Conservation (phyloP, 73 alveolate species). For the Halteria grandinella region DNA sequence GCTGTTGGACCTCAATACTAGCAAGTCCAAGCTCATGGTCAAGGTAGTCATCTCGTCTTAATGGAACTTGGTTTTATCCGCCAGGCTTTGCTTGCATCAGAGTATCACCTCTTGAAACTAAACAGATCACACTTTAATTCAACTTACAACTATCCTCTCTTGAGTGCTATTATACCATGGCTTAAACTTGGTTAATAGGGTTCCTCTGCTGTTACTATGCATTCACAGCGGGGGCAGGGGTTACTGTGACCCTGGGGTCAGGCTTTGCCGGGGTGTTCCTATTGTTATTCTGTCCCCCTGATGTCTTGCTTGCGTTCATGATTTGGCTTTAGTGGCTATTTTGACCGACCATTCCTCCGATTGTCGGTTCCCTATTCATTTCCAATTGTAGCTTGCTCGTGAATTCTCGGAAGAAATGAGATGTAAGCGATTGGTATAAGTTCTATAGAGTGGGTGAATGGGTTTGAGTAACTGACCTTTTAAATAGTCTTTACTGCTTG, state of each 20-base stretch:
- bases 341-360: neutral
- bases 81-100: too few species aligned
- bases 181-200: too few species aligned
- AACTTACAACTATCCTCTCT: too few species aligned
- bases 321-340: neutral
- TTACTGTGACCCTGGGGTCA: neutral
- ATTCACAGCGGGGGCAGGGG: neutral
- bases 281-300: neutral
- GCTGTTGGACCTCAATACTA: too few species aligned
- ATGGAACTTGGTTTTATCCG: too few species aligned
- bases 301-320: neutral
- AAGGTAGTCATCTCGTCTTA: too few species aligned
- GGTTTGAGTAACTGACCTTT: conserved; percentile 22
- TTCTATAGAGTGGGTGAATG: neutral
- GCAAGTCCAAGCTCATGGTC: too few species aligned
- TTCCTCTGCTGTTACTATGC: neutral
- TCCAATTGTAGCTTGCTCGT: conserved; percentile 18
- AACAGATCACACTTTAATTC: too few species aligned
- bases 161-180: too few species aligned
- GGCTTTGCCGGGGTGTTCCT: neutral
- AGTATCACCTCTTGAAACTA: too few species aligned
- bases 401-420: conserved; percentile 41
- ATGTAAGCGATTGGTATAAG: conserved; percentile 39
- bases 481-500: conserved; percentile 45
- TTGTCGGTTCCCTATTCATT: neutral